Evolutionary conservation across 441 rosid species (phyloP), one percentile per base, ranked within the genome.

Genomic region (Bocquillonia castaneifolia): DNA sequence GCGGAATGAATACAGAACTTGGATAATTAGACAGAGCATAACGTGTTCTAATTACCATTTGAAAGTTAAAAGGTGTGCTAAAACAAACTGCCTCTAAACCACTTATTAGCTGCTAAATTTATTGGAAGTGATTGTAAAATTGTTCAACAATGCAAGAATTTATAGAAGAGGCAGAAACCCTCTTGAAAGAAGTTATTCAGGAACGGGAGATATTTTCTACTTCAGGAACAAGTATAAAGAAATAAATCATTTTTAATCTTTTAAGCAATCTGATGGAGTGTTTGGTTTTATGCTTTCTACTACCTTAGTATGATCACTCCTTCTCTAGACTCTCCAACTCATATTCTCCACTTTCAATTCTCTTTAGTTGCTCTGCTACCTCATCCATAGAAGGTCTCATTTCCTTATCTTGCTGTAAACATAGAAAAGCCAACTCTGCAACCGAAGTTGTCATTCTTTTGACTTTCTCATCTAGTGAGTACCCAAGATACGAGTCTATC

Each of bases 381-480:
- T 77, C 83, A 40, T 74, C 78, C 96, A 92, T 89, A 47, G 83
- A 36, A 7, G 96, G 98, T 65, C 97, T 82, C 83, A 78, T 78
- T 62, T 86, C 84, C 75, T 64, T 77, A 58, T 80, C 84, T 64
- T 84, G 90, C 77, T 89, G 96, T 77, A 88, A 64, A 66, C 96
- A 89, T 61, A 62, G 77, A 60, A 86, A 89, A 17, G 93, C 91
- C 67, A 89, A 68, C 64, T 86, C 89, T 29, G 91, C 88, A 20
- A 92, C 89, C 40, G 57, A 72, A 58, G 77, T 80, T 45, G 78
- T 83, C 94, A 78, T 83, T 75, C 77, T 78, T 55, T 65, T 78
- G 40, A 83, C 77, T 67, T 72, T 76, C 42, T 71, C 76, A 23
- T 82, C 81, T 17, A 80, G 79, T 6, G 60, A 67, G 25, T 74